These are phyloP conservation scores for Brassica incana DNA, from an alignment of 345 rosid species.

Conservation along the genomic window DNA sequence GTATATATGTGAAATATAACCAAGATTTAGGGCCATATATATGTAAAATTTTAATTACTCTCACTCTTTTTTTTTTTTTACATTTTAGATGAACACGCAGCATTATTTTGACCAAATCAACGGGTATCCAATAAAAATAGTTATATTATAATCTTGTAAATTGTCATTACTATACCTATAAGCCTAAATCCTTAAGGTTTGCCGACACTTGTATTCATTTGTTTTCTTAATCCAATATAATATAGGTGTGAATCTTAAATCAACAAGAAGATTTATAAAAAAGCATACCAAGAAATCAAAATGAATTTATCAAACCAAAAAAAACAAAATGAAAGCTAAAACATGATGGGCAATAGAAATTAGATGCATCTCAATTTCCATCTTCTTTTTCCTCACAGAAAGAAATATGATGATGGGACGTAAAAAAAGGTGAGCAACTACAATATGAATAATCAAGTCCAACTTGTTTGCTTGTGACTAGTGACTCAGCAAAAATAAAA, in stretches of 20 bases:
- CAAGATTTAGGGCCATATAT: not conserved
- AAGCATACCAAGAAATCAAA: not conserved
- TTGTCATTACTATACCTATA: not conserved
- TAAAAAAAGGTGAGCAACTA: slow-evolving; percentile 28
- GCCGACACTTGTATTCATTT: slow-evolving; percentile 8
- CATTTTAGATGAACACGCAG: not conserved
- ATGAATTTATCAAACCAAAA: not conserved
- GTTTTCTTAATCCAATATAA: not conserved
- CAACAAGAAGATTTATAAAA: not conserved
- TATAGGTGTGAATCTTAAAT: not conserved
- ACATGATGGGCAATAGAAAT: not conserved
- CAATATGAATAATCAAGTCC: slow-evolving; percentile 39
- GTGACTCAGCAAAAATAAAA: slow-evolving; percentile 8
- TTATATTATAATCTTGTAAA: not conserved
- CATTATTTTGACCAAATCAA: not conserved
- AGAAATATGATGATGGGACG: slow-evolving; percentile 37
- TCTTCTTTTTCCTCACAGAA: not conserved
- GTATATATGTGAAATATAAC: not conserved
- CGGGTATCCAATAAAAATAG: not conserved
- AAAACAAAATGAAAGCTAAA: slow-evolving; percentile 6
- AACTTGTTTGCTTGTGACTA: slow-evolving; percentile 31
- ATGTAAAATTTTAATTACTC: not conserved
- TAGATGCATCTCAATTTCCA: slow-evolving; percentile 12
- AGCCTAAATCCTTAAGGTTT: slow-evolving; percentile 1
- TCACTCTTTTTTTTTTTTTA: not conserved